These are phyloP conservation scores for Zygoascus biomembranicola DNA, from an alignment of 805 yeast species.

Conservation along the genomic window DNA sequence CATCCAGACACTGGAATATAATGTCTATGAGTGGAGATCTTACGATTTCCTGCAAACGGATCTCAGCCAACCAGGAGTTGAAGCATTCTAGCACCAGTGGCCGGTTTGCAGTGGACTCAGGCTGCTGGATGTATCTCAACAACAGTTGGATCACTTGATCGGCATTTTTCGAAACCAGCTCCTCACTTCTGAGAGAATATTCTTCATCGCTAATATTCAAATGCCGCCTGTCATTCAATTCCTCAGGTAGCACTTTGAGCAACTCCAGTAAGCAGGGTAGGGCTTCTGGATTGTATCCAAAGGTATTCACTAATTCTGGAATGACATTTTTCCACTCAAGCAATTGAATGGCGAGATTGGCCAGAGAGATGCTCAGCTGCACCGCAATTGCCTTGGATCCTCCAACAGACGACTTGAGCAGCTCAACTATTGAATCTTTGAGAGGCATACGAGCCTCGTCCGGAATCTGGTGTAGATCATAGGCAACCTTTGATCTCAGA, in stretches of 20 bases:
- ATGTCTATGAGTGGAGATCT: constrained; percentile 56
- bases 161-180: constrained; percentile 58
- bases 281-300: constrained; percentile 34
- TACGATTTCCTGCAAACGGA: constrained; percentile 64
- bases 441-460: constrained; percentile 47
- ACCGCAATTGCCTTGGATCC: constrained; percentile 59
- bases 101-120: constrained; percentile 28
- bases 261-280: constrained; percentile 60
- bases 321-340: constrained; percentile 65
- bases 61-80: constrained; percentile 85
- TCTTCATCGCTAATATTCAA: constrained; percentile 79
- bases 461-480: constrained; percentile 76
- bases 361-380: constrained; percentile 73
- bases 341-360: constrained; percentile 74
- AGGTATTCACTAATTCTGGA: constrained; percentile 49
- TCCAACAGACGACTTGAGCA: constrained; percentile 44
- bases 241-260: constrained; percentile 85
- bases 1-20: constrained; percentile 52
- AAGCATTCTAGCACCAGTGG: constrained; percentile 61
- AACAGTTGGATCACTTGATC: constrained; percentile 59
- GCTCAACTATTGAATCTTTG: constrained; percentile 55
- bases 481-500: constrained; percentile 64
- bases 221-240: constrained; percentile 65
- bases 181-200: constrained; percentile 52
- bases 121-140: constrained; percentile 35